Evolutionary conservation across 805 yeast species (phyloP).

Genomic region (Candida pseudofarinosa): DNA sequence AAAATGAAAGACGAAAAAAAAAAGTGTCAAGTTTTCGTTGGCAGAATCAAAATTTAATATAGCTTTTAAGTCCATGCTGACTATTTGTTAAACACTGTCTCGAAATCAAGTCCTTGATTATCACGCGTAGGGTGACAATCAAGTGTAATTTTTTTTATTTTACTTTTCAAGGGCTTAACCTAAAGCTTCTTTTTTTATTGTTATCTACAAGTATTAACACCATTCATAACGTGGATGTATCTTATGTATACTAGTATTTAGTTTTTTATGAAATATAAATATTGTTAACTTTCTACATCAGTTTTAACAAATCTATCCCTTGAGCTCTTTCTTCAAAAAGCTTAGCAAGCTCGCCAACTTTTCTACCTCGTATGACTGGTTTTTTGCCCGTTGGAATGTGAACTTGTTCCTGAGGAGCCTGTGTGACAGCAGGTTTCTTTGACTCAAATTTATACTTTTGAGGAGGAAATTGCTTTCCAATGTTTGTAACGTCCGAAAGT

Average conservation of each 20-base stretch:
- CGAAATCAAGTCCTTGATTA: too few species aligned
- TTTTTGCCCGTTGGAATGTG: conserved; percentile 13
- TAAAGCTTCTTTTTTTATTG: too few species aligned
- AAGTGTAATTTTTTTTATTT: too few species aligned
- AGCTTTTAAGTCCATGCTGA: too few species aligned
- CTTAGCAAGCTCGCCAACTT: conserved; percentile 60
- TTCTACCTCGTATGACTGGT: conserved; percentile 50
- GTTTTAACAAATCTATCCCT: conserved; percentile 32
- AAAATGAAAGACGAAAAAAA: too few species aligned
- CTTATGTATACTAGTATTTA: conserved; percentile 5
- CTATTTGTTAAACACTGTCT: too few species aligned
- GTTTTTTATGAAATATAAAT: conserved; percentile 3
- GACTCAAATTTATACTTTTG: conserved; percentile 30
- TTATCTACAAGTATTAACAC: not conserved
- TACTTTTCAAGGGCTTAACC: too few species aligned
- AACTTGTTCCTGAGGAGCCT: not conserved
- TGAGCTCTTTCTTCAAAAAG: conserved; percentile 57
- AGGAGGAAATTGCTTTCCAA: conserved; percentile 33
- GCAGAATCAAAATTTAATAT: too few species aligned
- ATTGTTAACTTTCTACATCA: conserved; percentile 15
- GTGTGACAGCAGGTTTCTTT: not conserved
- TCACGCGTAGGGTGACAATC: too few species aligned
- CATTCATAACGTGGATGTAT: too few species aligned
- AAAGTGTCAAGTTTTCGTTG: too few species aligned
- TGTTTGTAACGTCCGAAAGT: conserved; percentile 18